Conservation (phyloP, 306 rosid genomes). For the Delonix regia region DNA sequence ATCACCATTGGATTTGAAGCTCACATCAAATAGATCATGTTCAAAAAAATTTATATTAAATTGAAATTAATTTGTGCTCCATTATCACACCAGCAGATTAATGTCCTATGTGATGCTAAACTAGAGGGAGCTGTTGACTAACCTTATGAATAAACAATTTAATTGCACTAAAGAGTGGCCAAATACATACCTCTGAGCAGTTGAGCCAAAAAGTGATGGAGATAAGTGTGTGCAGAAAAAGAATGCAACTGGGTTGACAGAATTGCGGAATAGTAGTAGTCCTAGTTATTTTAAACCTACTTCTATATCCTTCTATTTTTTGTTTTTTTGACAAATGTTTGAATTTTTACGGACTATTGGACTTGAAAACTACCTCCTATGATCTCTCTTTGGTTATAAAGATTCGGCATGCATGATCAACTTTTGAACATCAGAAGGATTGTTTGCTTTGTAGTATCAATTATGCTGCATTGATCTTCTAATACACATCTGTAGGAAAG, state of each 20-base stretch:
- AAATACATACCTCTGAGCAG: background rate
- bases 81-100: background rate
- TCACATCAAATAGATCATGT: background rate
- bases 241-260: background rate
- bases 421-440: background rate
- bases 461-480: constrained; percentile 22
- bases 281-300: background rate
- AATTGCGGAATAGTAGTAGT: too few species aligned
- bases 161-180: background rate
- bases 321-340: background rate
- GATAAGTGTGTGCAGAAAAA: background rate
- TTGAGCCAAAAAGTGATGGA: background rate
- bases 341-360: background rate
- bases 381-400: background rate
- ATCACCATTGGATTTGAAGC: background rate
- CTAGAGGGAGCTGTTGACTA: background rate
- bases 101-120: background rate
- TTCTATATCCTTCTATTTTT: background rate
- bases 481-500: constrained; percentile 46
- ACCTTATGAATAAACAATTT: background rate
- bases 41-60: background rate
- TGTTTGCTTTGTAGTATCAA: background rate
- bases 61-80: background rate
- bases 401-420: background rate
- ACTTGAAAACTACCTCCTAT: background rate